Evolutionary conservation across 2,329 filamentous ascomycete genomes (phyloP).

Genomic region (Gnomoniopsis smithogilvyi): DNA sequence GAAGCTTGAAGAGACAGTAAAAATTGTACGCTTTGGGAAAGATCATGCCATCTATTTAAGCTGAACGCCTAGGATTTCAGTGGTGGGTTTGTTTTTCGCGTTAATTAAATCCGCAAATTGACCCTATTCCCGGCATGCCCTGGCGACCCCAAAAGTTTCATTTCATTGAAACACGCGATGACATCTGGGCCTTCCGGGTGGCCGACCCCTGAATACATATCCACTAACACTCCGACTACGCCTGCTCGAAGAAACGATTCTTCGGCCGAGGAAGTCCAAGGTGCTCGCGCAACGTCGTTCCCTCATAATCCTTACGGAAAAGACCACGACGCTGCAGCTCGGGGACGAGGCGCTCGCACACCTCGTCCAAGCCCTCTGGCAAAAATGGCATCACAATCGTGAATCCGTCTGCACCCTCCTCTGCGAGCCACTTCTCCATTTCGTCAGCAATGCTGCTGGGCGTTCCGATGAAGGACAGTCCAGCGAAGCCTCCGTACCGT

Average conservation of each 20-base stretch:
- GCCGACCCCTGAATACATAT: not conserved
- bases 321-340: slow-evolving; percentile 49
- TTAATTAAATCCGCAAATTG: not conserved
- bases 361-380: slow-evolving; percentile 48
- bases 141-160: slow-evolving; percentile 8
- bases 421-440: slow-evolving; percentile 42
- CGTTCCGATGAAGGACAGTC: slow-evolving; percentile 49
- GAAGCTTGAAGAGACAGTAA: not conserved
- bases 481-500: slow-evolving; percentile 46
- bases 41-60: not conserved
- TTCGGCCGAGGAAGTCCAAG: slow-evolving; percentile 47
- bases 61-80: not conserved
- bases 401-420: slow-evolving; percentile 49
- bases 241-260: slow-evolving; percentile 32
- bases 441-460: slow-evolving; percentile 46
- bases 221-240: not conserved
- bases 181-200: not conserved
- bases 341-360: slow-evolving; percentile 43
- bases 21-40: not conserved
- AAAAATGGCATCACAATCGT: slow-evolving; percentile 48
- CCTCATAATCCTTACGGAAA: slow-evolving; percentile 50
- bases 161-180: slow-evolving; percentile 14
- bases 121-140: slow-evolving; percentile 2
- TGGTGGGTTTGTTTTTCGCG: slow-evolving; percentile 9
- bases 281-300: slow-evolving; percentile 50